Evolutionary conservation across 176 grass and related monocot species (phyloP).

Genomic region (Juncus inflexus): DNA sequence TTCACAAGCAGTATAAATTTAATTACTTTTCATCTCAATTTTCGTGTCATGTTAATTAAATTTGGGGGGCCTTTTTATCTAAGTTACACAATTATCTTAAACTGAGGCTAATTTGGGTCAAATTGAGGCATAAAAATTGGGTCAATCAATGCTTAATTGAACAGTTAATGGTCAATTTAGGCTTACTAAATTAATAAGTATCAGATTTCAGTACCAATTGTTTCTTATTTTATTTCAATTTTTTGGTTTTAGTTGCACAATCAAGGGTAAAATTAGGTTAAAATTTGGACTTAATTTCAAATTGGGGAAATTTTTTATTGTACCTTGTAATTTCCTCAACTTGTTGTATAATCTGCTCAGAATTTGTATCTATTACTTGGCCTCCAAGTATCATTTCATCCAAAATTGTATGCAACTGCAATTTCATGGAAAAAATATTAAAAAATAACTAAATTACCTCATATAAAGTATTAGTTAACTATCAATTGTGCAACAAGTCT

Average conservation of each 20-base stretch:
- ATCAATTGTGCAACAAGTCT: constrained; percentile 4
- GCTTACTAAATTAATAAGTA: too few relatives aligned
- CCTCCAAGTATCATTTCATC: constrained; percentile 96
- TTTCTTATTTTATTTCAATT: too few relatives aligned
- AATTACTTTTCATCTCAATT: too few relatives aligned
- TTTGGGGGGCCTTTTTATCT: too few relatives aligned
- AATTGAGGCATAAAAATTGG: too few relatives aligned
- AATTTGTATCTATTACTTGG: constrained; percentile 85
- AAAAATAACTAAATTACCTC: neutral
- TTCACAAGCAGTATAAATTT: too few relatives aligned
- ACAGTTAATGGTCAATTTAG: too few relatives aligned
- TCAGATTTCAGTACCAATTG: too few relatives aligned
- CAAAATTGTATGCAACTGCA: constrained; percentile 84
- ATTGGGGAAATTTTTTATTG: neutral
- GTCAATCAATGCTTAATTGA: too few relatives aligned
- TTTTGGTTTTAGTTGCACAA: neutral
- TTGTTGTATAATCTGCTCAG: constrained; percentile 59
- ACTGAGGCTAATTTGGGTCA: too few relatives aligned
- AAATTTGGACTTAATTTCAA: neutral
- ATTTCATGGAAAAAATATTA: neutral
- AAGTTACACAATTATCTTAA: too few relatives aligned
- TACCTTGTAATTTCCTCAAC: constrained; percentile 74
- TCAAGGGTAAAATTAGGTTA: neutral
- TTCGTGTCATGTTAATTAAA: neutral
- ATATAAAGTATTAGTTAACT: neutral